phyloP scores from a whole-genome alignment of 495 filamentous ascomycete species.

The Astrothelium macrocarpum region DNA sequence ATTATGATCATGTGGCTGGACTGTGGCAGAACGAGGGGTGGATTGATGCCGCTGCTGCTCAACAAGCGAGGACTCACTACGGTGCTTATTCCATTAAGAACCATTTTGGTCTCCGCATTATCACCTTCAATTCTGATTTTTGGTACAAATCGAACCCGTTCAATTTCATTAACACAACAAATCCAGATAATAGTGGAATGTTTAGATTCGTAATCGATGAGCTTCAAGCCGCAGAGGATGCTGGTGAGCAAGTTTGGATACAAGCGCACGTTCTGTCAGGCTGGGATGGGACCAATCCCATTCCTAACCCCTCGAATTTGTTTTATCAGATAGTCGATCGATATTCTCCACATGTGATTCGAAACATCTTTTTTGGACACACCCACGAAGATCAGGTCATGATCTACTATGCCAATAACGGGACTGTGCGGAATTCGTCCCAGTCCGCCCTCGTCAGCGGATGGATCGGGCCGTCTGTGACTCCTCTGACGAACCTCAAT shows the following conservation, averaged over 20 bases:
- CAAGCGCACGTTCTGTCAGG: constrained; percentile 32
- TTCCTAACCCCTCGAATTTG: constrained; percentile 30
- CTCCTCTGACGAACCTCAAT: constrained; percentile 31
- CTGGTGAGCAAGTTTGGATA: constrained; percentile 34
- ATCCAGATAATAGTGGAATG: constrained; percentile 31
- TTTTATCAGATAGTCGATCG: constrained; percentile 34
- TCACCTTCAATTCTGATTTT: constrained; percentile 31
- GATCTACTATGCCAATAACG: constrained; percentile 34
- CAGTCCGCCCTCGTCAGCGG: constrained; percentile 26
- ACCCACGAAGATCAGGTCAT: constrained; percentile 32
- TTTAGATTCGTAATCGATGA: constrained; percentile 30
- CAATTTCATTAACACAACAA: constrained; percentile 34
- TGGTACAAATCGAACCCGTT: constrained; percentile 25
- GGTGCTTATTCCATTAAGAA: constrained; percentile 27
- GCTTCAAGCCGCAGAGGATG: constrained; percentile 31
- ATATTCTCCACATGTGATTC: constrained; percentile 30
- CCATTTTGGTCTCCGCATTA: constrained; percentile 25
- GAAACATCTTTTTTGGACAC: constrained; percentile 31
- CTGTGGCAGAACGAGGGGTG: constrained; percentile 28
- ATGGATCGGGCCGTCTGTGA: constrained; percentile 31
- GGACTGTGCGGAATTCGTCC: constrained; percentile 22
- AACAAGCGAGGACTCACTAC: constrained; percentile 23
- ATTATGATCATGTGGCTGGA: constrained; percentile 25
- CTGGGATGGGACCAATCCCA: constrained; percentile 27
- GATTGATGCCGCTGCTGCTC: constrained; percentile 18